A percentile compares a stretch with the other conserved stretches of the same genome.
These are phyloP conservation scores for Diaporthe capsici DNA, from an alignment of 2,329 filamentous ascomycete species.

Conservation along the genomic window DNA sequence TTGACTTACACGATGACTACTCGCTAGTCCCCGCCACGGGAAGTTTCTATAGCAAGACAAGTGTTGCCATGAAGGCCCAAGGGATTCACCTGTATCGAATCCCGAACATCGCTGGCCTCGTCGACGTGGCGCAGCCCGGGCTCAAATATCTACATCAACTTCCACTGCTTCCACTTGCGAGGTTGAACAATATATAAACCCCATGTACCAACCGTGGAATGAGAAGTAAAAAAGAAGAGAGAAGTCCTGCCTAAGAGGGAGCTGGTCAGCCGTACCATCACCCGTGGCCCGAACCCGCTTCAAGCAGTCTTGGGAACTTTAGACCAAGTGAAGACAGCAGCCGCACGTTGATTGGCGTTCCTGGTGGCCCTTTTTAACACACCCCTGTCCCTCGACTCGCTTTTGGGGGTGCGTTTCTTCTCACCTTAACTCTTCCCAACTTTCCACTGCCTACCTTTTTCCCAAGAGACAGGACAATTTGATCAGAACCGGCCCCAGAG, in stretches of 20 bases:
- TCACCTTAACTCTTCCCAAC: slow-evolving; percentile 34
- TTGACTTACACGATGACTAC: background rate
- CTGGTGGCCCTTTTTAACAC: slow-evolving; percentile 30
- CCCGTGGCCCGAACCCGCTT: slow-evolving; percentile 1
- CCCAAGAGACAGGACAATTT: slow-evolving; percentile 14
- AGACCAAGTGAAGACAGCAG: slow-evolving; percentile 23
- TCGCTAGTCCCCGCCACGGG: background rate
- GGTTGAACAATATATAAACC: background rate
- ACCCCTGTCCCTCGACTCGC: slow-evolving; percentile 38
- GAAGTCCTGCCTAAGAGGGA: background rate
- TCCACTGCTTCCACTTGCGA: background rate
- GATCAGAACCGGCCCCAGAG: slow-evolving; percentile 19
- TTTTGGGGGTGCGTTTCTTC: slow-evolving; percentile 39
- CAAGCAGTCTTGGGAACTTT: slow-evolving; percentile 16
- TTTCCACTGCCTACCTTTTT: slow-evolving; percentile 36
- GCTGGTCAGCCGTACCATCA: background rate
- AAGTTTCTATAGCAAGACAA: background rate
- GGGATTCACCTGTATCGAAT: background rate
- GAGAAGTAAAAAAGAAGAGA: background rate
- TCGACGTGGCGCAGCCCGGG: background rate
- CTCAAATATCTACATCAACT: background rate
- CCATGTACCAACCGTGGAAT: background rate
- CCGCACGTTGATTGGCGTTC: slow-evolving; percentile 36
- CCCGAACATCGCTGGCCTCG: background rate
- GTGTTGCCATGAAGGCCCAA: background rate